phyloP scores from a whole-genome alignment of 106 monocot species.

The Vanilla planifolia region DNA sequence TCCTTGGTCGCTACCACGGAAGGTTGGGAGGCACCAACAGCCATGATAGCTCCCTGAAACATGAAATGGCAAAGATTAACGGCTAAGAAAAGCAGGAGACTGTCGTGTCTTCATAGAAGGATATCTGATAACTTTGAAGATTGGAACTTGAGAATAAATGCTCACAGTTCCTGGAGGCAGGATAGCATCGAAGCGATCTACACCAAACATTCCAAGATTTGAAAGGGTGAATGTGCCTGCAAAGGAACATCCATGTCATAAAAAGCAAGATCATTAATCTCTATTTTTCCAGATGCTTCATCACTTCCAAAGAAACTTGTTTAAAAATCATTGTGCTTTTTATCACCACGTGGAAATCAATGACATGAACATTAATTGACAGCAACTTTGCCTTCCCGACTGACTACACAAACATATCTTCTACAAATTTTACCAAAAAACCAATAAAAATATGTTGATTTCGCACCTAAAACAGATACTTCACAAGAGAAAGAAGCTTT shows the following conservation, averaged over 20 bases:
- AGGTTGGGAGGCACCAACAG: constrained; percentile 75
- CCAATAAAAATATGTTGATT: no score
- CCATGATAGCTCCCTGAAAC: constrained; percentile 86
- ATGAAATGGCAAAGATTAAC: background rate
- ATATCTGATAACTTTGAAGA: background rate
- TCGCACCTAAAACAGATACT: no score
- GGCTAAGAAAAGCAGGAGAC: constrained; percentile 12
- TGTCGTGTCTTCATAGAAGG: no score
- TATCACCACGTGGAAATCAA: no score
- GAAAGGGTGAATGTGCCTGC: constrained; percentile 88
- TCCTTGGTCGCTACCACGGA: constrained; percentile 70
- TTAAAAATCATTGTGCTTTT: constrained; percentile 1
- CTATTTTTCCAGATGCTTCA: background rate
- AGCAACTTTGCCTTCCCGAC: no score
- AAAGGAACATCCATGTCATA: constrained; percentile 1
- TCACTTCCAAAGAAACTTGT: background rate
- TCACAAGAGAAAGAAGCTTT: no score
- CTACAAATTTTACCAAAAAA: no score
- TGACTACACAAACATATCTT: no score
- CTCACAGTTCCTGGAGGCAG: constrained; percentile 83
- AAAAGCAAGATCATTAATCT: no score
- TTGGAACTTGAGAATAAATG: background rate
- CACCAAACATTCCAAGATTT: constrained; percentile 91
- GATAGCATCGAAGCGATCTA: constrained; percentile 86
- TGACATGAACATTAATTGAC: no score